Evolutionary conservation across 148 eudicot genomes (phyloP).

Genomic region (Dysphania ambrosioides): DNA sequence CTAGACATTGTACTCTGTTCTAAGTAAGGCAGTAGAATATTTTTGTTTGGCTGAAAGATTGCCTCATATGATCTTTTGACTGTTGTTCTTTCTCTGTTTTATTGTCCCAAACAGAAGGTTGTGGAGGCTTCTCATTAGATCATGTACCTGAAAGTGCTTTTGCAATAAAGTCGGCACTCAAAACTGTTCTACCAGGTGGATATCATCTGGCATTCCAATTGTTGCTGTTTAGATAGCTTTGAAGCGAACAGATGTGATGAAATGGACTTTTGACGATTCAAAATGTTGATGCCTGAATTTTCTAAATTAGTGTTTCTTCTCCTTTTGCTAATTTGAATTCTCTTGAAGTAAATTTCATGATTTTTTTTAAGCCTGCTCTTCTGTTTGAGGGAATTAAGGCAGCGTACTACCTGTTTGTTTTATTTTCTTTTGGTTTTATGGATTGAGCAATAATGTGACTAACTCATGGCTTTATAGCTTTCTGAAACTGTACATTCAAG

Average conservation of each 20-base stretch:
- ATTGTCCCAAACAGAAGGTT: constrained; percentile 15
- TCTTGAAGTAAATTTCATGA: too few relatives aligned
- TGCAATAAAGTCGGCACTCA: constrained; percentile 28
- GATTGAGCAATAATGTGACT: neutral
- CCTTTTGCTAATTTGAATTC: neutral
- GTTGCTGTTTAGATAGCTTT: constrained; percentile 22
- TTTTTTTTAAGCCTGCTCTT: too few relatives aligned
- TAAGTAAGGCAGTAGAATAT: too few relatives aligned
- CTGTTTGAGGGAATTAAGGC: too few relatives aligned
- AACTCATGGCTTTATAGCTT: neutral
- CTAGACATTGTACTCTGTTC: too few relatives aligned
- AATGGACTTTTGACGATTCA: constrained; percentile 14
- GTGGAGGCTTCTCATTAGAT: constrained; percentile 49
- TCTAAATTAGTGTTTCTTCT: neutral
- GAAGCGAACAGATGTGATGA: constrained; percentile 10
- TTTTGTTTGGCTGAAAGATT: too few relatives aligned
- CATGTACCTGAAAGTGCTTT: constrained; percentile 2
- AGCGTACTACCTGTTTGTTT: neutral
- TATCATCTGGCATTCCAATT: constrained; percentile 18
- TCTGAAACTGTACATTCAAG: neutral
- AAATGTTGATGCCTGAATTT: constrained; percentile 13
- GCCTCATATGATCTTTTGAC: constrained; percentile 1
- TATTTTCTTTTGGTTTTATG: neutral
- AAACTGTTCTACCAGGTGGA: constrained; percentile 21
- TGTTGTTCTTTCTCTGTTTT: neutral